Evolutionary conservation across 1,284 basidiomycete species (phyloP).

Genomic region (Coniferiporia weirii): DNA sequence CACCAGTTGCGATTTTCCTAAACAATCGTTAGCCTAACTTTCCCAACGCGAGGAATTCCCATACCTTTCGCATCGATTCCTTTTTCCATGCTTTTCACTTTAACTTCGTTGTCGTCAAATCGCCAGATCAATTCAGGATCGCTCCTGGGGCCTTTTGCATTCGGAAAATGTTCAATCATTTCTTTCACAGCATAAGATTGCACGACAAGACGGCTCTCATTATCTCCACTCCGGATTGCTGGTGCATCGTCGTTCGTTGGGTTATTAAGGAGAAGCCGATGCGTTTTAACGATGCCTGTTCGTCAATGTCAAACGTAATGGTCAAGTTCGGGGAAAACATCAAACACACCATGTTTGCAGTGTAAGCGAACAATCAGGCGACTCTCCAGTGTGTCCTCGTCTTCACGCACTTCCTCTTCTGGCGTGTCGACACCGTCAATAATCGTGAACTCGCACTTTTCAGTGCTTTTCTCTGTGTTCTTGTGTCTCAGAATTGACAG

Average conservation of each 20-base stretch:
- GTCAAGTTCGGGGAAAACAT: background rate
- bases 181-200: constrained; percentile 66
- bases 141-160: constrained; percentile 50
- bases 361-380: constrained; percentile 64
- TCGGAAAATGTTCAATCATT: constrained; percentile 76
- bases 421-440: constrained; percentile 41
- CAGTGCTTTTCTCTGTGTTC: constrained; percentile 68
- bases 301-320: background rate
- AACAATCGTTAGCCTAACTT: background rate
- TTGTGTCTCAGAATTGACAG: constrained; percentile 68
- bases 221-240: constrained; percentile 43
- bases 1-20: constrained; percentile 57
- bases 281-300: constrained; percentile 75
- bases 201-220: constrained; percentile 62
- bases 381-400: constrained; percentile 63
- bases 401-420: constrained; percentile 29
- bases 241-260: constrained; percentile 58
- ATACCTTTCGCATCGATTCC: constrained; percentile 60
- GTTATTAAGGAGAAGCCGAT: constrained; percentile 57
- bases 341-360: constrained; percentile 68
- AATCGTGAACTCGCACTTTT: constrained; percentile 68
- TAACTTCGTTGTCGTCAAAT: constrained; percentile 60
- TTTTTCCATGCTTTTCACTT: constrained; percentile 61
- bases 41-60: constrained; percentile 9
- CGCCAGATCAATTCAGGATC: constrained; percentile 77